phyloP scores from a whole-genome alignment of 2,329 filamentous ascomycete species.

The Fusarium liriodendri region DNA sequence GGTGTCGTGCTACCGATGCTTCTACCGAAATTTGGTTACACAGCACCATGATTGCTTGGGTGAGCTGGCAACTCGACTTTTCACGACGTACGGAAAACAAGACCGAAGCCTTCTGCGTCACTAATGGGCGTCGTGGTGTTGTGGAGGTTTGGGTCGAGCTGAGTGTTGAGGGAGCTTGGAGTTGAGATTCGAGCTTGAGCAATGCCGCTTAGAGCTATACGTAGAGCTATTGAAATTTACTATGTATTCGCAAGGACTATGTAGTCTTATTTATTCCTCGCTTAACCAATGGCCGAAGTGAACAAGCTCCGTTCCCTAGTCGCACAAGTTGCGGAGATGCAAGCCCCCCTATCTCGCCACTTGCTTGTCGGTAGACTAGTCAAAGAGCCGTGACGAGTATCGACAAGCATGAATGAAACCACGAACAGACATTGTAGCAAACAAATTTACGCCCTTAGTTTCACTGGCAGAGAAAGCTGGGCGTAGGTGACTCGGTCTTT shows the following conservation, averaged over 20 bases:
- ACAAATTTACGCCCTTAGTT: background rate
- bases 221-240: background rate
- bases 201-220: background rate
- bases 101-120: slow-evolving; percentile 21
- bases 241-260: background rate
- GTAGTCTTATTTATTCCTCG: background rate
- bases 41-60: slow-evolving; percentile 24
- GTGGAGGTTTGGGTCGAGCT: background rate
- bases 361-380: background rate
- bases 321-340: slow-evolving; percentile 27
- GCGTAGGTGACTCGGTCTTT: background rate
- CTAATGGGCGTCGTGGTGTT: background rate
- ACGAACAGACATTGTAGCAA: background rate
- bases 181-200: background rate
- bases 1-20: slow-evolving; percentile 30
- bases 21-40: slow-evolving; percentile 33
- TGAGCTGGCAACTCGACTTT: slow-evolving; percentile 21
- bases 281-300: slow-evolving; percentile 2
- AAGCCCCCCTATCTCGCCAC: slow-evolving; percentile 5
- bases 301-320: slow-evolving; percentile 17
- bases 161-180: background rate
- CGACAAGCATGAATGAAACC: background rate
- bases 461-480: background rate
- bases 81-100: slow-evolving; percentile 19
- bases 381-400: background rate